Evolutionary conservation across 441 rosid species (phyloP).

Genomic region (Brassica hybrid): DNA sequence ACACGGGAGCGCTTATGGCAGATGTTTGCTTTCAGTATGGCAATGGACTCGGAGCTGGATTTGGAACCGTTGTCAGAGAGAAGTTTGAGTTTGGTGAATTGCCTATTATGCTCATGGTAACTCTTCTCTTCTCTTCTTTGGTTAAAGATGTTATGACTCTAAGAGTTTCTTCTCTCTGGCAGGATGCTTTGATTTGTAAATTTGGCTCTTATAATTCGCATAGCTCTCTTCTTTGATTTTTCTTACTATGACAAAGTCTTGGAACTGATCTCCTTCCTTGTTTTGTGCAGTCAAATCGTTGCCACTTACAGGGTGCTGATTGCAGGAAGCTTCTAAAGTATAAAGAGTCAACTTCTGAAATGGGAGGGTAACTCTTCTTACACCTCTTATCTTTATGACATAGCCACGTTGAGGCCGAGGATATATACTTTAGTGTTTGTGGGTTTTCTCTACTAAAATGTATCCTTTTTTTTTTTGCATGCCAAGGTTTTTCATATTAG

Average conservation of each 20-base stretch:
- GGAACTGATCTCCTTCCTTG: background rate
- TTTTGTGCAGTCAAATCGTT: conserved; percentile 76
- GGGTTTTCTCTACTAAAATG: conserved; percentile 7
- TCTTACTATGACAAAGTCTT: background rate
- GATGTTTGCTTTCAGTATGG: conserved; percentile 65
- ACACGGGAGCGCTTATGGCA: conserved; percentile 69
- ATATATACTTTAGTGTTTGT: conserved; percentile 9
- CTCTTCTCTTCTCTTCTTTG: conserved; percentile 29
- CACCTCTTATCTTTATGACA: conserved; percentile 16
- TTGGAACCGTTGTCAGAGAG: conserved; percentile 57
- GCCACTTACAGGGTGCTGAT: conserved; percentile 76
- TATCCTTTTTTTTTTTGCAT: conserved; percentile 22
- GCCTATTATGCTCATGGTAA: conserved; percentile 94
- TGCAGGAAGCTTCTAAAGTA: conserved; percentile 55
- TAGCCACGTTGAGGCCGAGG: background rate
- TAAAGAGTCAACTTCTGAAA: conserved; percentile 88
- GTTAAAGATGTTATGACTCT: background rate
- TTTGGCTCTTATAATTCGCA: background rate
- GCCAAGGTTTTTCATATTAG: background rate
- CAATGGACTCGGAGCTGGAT: conserved; percentile 22
- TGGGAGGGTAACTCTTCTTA: conserved; percentile 85
- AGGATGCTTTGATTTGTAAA: conserved; percentile 18
- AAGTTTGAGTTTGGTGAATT: conserved; percentile 72
- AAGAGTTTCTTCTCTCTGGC: conserved; percentile 6
- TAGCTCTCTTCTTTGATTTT: background rate